Base-by-base conservation (phyloP, 805 yeast species). In the Teunomyces atbi region DNA sequence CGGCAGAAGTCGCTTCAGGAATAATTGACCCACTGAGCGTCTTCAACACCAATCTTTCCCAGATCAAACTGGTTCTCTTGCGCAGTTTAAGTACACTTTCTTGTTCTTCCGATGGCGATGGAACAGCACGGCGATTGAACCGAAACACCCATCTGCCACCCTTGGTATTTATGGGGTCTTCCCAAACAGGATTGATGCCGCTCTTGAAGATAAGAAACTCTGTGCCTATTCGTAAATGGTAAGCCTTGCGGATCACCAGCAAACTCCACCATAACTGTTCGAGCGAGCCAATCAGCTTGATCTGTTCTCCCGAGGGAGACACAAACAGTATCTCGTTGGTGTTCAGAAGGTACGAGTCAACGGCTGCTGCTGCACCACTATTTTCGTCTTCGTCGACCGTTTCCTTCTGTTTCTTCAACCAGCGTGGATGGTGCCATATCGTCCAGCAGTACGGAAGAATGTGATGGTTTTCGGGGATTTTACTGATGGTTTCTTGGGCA, bases 61-160 rank as follows among this genome's bases (percentile, higher is more conserved):
- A 80, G 40, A 80, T 70, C 44, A 78, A 61, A 26, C 66, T 57
- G 16, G 71, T 64, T 42, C 77, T 54, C 45, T 60, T 61, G 52
- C 73, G 56, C 48, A 65, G 55, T 58, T 54, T 53, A 34, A 41
- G 49, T 10, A 56, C 47, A 18, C 49, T 45, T 16, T 62, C 66
- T 26, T 49, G 55, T 21, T 53, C 54, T 19, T 41, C 50, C 4
- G 37, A 7, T 7, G 38, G 13, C 6, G 18, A 8, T 1, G 48
- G 16, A 13, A 46, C 48, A n/a, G 55, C 55, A 3, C 71, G 59
- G 35, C 78, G 64, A 55, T 66, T 61, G 53, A 80, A 73, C 51
- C 82, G 68, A 53, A 81, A 76, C 15, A 78, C 73, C 85, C 85
- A 82, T 53, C 85, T 66, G 2, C 88, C 87, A 30, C 87, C 87